Evolutionary conservation across 208 protist genomes (phyloP).

Genomic region (Crithidia bombi): DNA sequence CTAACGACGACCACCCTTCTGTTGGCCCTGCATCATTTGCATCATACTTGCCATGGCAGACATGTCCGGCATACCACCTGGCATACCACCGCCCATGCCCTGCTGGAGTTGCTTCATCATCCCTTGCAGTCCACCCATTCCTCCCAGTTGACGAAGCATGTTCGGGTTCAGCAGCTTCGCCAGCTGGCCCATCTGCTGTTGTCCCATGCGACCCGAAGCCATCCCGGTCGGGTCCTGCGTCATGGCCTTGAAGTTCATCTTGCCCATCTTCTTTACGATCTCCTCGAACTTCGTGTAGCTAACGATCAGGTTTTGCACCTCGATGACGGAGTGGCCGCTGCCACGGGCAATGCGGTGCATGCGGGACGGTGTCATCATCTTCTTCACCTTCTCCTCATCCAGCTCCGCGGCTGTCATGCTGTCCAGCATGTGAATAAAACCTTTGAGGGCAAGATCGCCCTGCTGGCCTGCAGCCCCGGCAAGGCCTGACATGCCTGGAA

Average conservation of each 20-base stretch:
- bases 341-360: conserved; percentile 88
- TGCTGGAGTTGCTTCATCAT: conserved; percentile 90
- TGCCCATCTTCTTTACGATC: conserved; percentile 91
- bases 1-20: conserved; percentile 24
- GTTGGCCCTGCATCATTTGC: conserved; percentile 51
- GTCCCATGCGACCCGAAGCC: conserved; percentile 57
- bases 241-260: conserved; percentile 92
- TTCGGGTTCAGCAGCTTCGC: conserved; percentile 88
- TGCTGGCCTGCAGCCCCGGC: conserved; percentile 64
- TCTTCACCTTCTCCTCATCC: conserved; percentile 90
- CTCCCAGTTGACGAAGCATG: conserved; percentile 87
- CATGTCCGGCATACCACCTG: conserved; percentile 57
- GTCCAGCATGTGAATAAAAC: conserved; percentile 97
- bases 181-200: conserved; percentile 88
- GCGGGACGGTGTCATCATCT: conserved; percentile 88
- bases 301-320: conserved; percentile 83
- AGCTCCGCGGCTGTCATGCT: conserved; percentile 95
- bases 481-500: conserved; percentile 89
- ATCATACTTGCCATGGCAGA: conserved; percentile 56
- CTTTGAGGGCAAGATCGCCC: conserved; percentile 79
- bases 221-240: conserved; percentile 74
- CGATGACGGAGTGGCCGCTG: conserved; percentile 72
- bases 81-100: conserved; percentile 30
- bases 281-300: conserved; percentile 90
- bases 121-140: conserved; percentile 78